Conservation (phyloP, 2,329 filamentous ascomycete genomes). For the Cladosporium oxysporum region DNA sequence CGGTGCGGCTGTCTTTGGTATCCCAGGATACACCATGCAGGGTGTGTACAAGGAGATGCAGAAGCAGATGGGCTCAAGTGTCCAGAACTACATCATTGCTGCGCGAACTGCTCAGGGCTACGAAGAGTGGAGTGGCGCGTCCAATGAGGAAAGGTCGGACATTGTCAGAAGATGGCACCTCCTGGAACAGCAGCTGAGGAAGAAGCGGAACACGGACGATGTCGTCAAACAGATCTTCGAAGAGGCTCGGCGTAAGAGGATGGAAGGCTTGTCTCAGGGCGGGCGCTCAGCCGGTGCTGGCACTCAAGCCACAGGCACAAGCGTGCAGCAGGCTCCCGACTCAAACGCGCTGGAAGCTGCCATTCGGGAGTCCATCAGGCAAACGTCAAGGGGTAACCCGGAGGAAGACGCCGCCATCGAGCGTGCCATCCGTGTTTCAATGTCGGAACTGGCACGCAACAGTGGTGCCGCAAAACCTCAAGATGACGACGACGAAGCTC, state of each 20-base stretch:
- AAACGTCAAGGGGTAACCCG: constrained; percentile 69
- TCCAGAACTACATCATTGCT: constrained; percentile 77
- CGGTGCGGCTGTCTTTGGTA: constrained; percentile 59
- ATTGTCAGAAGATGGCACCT: constrained; percentile 68
- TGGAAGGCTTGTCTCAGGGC: background rate
- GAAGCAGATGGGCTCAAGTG: constrained; percentile 67
- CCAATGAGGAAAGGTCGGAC: constrained; percentile 61
- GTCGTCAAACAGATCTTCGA: constrained; percentile 47
- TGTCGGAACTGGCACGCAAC: constrained; percentile 60
- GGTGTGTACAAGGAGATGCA: constrained; percentile 74
- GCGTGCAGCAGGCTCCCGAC: constrained; percentile 8
- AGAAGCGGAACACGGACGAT: constrained; percentile 59
- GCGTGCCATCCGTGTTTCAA: constrained; percentile 70
- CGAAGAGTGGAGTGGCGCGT: constrained; percentile 60
- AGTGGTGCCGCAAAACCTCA: constrained; percentile 48
- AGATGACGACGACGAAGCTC: constrained; percentile 29
- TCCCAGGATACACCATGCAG: constrained; percentile 74
- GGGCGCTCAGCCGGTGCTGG: background rate
- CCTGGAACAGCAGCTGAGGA: constrained; percentile 60
- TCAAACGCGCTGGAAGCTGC: constrained; percentile 65
- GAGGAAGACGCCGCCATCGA: constrained; percentile 73
- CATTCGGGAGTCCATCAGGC: constrained; percentile 67
- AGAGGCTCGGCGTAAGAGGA: constrained; percentile 37
- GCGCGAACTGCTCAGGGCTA: constrained; percentile 75
- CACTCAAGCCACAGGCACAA: background rate